phyloP scores from a whole-genome alignment of 768 basidiomycete species.

The Mrakia blollopis region DNA sequence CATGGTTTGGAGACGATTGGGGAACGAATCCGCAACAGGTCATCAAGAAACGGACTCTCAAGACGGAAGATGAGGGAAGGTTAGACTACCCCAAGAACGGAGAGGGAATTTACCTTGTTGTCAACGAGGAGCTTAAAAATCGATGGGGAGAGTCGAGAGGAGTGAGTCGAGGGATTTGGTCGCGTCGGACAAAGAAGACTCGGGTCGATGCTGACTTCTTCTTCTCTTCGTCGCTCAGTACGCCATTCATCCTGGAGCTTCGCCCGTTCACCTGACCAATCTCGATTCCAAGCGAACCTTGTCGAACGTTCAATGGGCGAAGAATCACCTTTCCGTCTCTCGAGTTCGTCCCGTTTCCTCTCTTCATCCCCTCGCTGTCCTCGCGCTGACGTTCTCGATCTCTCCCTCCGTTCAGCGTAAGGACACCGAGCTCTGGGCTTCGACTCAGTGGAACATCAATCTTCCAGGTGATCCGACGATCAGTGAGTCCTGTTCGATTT shows the following conservation, averaged over 20 bases:
- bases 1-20: slow-evolving; percentile 60
- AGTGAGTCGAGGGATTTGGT: neutral
- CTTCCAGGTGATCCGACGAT: slow-evolving; percentile 28
- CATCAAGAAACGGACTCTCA: neutral
- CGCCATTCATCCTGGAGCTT: slow-evolving; percentile 54
- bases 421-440: slow-evolving; percentile 59
- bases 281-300: slow-evolving; percentile 57
- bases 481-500: neutral
- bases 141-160: slow-evolving; percentile 58
- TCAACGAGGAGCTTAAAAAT: slow-evolving; percentile 55
- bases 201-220: neutral
- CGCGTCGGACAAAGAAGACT: neutral
- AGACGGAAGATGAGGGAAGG: neutral
- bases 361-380: too few relatives aligned
- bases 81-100: slow-evolving; percentile 55
- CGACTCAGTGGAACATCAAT: slow-evolving; percentile 50
- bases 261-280: slow-evolving; percentile 45
- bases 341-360: too few relatives aligned
- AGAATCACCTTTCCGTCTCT: slow-evolving; percentile 34
- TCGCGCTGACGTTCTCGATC: too few relatives aligned
- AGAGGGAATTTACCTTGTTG: slow-evolving; percentile 57
- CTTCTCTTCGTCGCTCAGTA: slow-evolving; percentile 41
- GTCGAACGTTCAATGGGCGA: slow-evolving; percentile 63
- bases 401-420: slow-evolving; percentile 47
- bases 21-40: neutral